Evolutionary conservation across 495 filamentous ascomycete genomes (phyloP), one percentile per base, ranked within the genome.

Genomic region (Beverwykella pulmonaria): DNA sequence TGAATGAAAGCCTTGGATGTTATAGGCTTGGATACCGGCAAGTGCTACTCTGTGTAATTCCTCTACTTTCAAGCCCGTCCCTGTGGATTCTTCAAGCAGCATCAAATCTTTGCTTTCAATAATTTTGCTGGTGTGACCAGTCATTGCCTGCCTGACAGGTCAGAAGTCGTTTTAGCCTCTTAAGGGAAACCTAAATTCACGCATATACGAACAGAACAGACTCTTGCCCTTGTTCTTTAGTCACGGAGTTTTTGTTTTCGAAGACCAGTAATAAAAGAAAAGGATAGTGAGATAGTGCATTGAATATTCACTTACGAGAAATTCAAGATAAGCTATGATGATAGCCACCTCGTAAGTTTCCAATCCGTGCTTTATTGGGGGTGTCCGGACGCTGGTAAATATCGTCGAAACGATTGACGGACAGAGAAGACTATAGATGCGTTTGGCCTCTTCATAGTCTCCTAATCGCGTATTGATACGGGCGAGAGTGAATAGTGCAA

Each of bases 371-470:
- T n/a, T n/a, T n/a, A n/a, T n/a, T n/a, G n/a, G n/a, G n/a, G n/a
- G n/a, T n/a, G n/a, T n/a, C n/a, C n/a, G n/a, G n/a, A n/a, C n/a
- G n/a, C n/a, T n/a, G n/a, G n/a, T 34, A 12, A 5, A 12, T 34
- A 34, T 34, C 30, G 30, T 19, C 34, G 20, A 34, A 1, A 9
- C 3, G 8, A 41, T 25, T 36, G 27, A 25, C 9, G 48, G 47
- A 23, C 44, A 61, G 17, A 36, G 2, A 23, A n/a, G n/a, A 34
- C n/a, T 25, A 30, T 23, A 61, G 1, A 39, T 25, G 3, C 46
- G 17, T 52, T 50, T 29, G 10, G 60, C 60, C 22, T 54, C 50
- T 0, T 27, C 25, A 47, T 63, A 63, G 8, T 63, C 22, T 23
- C 60, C 60, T 14, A 63, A 50, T 30, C 7, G 23, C 17, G 23